A percentile compares a stretch with the other conserved stretches of the same genome.
These are phyloP conservation scores for Hansfordia pulvinata DNA, from an alignment of 2,329 filamentous ascomycete genomes.

Conservation along the genomic window DNA sequence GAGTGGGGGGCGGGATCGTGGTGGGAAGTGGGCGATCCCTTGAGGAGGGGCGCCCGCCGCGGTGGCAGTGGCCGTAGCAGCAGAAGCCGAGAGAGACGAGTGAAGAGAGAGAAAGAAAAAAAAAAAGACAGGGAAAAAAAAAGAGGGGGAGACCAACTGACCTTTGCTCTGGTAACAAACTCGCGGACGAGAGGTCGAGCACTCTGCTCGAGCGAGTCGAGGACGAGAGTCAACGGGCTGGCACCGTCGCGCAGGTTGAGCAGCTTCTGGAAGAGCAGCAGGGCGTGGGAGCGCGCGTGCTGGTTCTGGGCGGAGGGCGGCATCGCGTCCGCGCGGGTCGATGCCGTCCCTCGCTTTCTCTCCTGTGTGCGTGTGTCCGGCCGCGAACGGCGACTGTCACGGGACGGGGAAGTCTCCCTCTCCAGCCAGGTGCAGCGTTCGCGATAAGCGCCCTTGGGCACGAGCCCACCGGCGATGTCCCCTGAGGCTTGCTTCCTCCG, in stretches of 20 bases:
- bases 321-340: no score
- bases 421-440: no score
- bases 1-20: no score
- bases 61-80: not conserved
- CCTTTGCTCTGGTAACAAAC: slow-evolving; percentile 63
- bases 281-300: slow-evolving; percentile 74
- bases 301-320: slow-evolving; percentile 37
- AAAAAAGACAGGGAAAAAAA: not conserved
- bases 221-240: slow-evolving; percentile 74
- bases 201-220: slow-evolving; percentile 77
- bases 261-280: slow-evolving; percentile 71
- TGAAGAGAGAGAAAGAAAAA: slow-evolving; percentile 1
- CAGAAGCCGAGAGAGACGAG: slow-evolving; percentile 1
- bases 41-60: not conserved
- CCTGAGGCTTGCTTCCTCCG: no score
- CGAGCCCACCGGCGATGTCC: no score
- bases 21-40: no score
- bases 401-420: no score
- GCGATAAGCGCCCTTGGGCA: no score
- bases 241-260: slow-evolving; percentile 65
- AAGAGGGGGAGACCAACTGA: slow-evolving; percentile 17
- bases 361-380: no score
- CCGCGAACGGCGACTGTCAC: no score
- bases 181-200: slow-evolving; percentile 57
- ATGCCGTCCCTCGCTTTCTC: no score